Conservation (phyloP, 73 alveolate genomes). For the Paramecium bursaria region DNA sequence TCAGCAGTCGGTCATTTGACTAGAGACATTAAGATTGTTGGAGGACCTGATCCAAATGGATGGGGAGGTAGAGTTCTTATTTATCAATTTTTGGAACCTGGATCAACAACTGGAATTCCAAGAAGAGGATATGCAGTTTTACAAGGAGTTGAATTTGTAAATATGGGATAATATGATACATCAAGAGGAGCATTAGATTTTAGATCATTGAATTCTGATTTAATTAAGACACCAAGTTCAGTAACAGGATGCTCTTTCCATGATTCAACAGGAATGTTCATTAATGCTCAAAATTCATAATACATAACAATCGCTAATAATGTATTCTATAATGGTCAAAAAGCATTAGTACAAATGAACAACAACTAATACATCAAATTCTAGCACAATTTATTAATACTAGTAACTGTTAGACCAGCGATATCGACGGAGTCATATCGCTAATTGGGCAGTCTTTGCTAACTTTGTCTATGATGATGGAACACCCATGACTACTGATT, state of each 20-base stretch:
- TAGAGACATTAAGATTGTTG: slow-evolving; percentile 51
- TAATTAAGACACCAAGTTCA: background rate
- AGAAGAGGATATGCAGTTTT: slow-evolving; percentile 44
- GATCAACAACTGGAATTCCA: slow-evolving; percentile 26
- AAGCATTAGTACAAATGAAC: slow-evolving; percentile 38
- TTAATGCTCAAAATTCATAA: slow-evolving; percentile 46
- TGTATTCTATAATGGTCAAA: slow-evolving; percentile 61
- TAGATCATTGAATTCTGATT: slow-evolving; percentile 12
- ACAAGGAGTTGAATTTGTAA: slow-evolving; percentile 65
- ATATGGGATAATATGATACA: slow-evolving; percentile 52
- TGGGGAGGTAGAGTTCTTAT: slow-evolving; percentile 65
- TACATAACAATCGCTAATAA: slow-evolving; percentile 7
- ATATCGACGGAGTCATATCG: slow-evolving; percentile 13
- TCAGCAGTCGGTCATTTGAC: slow-evolving; percentile 56
- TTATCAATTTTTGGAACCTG: slow-evolving; percentile 6
- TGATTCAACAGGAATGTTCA: slow-evolving; percentile 40
- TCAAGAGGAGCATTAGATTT: slow-evolving; percentile 62
- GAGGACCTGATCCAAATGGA: background rate
- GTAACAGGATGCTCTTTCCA: slow-evolving; percentile 60
- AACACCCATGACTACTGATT: slow-evolving; percentile 13
- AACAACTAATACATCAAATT: slow-evolving; percentile 28
- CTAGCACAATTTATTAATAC: slow-evolving; percentile 6
- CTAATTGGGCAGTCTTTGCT: slow-evolving; percentile 55
- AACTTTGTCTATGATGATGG: slow-evolving; percentile 24
- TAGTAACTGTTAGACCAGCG: slow-evolving; percentile 37